phyloP scores from a whole-genome alignment of 2,329 filamentous ascomycete genomes.

The Huntiella moniliformis region DNA sequence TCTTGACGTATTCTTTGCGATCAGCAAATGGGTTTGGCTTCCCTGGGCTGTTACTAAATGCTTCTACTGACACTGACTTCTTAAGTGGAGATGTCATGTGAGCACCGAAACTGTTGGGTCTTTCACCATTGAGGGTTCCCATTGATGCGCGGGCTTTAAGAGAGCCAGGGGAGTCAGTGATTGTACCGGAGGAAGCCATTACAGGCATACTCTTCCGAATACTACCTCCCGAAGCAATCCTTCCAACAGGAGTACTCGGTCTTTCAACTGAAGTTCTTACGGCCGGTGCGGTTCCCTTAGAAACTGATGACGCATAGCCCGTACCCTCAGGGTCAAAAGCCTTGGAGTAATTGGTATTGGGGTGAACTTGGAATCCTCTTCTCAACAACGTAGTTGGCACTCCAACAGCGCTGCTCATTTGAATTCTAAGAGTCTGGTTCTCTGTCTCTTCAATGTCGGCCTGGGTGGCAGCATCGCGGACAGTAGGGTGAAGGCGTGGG shows the following conservation, averaged over 20 bases:
- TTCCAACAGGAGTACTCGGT: not conserved
- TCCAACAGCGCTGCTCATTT: slow-evolving; percentile 19
- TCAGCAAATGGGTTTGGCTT: slow-evolving; percentile 19
- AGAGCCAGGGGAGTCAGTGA: not conserved
- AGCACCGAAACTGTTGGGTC: slow-evolving; percentile 37
- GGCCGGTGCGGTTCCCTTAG: slow-evolving; percentile 11
- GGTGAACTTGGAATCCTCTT: slow-evolving; percentile 60
- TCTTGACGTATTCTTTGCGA: not conserved
- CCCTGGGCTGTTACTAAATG: slow-evolving; percentile 31
- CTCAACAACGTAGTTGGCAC: slow-evolving; percentile 46
- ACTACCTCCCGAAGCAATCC: not conserved
- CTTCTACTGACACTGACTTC: slow-evolving; percentile 48
- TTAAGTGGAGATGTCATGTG: slow-evolving; percentile 70
- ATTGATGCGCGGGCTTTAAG: slow-evolving; percentile 4
- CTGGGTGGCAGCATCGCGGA: slow-evolving; percentile 64
- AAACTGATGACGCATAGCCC: slow-evolving; percentile 14
- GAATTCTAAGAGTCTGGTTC: slow-evolving; percentile 22
- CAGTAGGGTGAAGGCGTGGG: slow-evolving; percentile 64
- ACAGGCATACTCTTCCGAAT: slow-evolving; percentile 7
- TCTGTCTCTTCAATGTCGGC: slow-evolving; percentile 33
- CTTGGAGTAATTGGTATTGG: slow-evolving; percentile 61
- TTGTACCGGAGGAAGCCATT: slow-evolving; percentile 7
- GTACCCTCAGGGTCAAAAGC: slow-evolving; percentile 48
- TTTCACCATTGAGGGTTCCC: slow-evolving; percentile 11
- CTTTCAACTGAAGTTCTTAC: slow-evolving; percentile 5